phyloP scores from a whole-genome alignment of 208 protist genomes.

The Vickermania spadyakhi region DNA sequence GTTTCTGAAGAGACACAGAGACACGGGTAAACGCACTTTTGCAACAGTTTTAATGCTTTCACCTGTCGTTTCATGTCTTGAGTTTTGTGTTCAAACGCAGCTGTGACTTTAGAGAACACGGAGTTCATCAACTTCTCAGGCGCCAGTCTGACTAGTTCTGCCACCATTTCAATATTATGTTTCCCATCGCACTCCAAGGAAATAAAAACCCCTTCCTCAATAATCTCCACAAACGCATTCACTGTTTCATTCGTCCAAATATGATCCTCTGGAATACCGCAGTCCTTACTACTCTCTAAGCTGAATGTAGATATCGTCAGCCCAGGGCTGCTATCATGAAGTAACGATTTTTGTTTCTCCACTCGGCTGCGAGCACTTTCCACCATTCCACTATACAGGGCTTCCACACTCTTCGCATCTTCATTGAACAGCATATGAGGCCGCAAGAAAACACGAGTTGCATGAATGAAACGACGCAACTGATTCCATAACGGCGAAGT shows the following conservation, averaged over 20 bases:
- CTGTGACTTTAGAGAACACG: background rate
- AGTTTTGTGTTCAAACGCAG: background rate
- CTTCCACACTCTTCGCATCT: constrained; percentile 18
- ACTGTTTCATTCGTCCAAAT: background rate
- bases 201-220: background rate
- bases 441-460: constrained; percentile 56
- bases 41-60: background rate
- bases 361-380: constrained; percentile 4
- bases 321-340: background rate
- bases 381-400: constrained; percentile 31
- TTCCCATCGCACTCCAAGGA: background rate
- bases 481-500: constrained; percentile 71
- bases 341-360: background rate
- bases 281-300: background rate
- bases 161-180: background rate
- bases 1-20: background rate
- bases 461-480: constrained; percentile 60
- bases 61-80: background rate
- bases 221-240: background rate
- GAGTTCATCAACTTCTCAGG: background rate
- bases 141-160: background rate
- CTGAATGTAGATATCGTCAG: background rate
- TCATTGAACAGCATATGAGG: constrained; percentile 18
- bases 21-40: background rate
- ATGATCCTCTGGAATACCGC: background rate